Base-by-base conservation (phyloP, 108 stramenopile species). In the Pseudonitzschia pungens region DNA sequence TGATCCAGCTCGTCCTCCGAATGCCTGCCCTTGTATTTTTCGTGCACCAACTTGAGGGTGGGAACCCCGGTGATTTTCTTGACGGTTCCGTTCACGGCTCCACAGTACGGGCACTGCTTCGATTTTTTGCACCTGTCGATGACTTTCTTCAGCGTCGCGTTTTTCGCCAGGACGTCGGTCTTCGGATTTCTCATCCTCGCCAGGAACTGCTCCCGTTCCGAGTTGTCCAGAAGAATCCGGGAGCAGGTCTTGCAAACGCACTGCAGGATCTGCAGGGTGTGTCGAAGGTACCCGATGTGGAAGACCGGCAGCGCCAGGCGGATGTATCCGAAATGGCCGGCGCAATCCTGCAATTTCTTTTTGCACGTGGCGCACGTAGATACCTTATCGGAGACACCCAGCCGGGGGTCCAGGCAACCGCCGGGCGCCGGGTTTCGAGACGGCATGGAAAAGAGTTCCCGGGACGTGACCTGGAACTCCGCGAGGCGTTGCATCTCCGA, bases 171-270 rank as follows among this genome's bases (percentile, higher is more conserved):
- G 21, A 89, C 85, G 68, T 97, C 98, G 16, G 91, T 85, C 56
- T 81, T 73, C 9, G 96, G 84, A 76, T 83, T 84, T 22, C 93
- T 84, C 95, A 98, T 92, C 63, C 82, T 78, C 58, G 86, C 83
- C 33, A 99, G 68, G 55, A 68, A 70, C 27, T 63, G 28, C 9
- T 78, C 76, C 24, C 87, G 82, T 60, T 96, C 96, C 7, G 75
- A 65, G 29, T 94, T 90, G 11, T 74, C 50, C 57, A 99, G 72
- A 20, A 99, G 77, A 7, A 98, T 92, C 10, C 96, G 74, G n/a
- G 92, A 91, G 78, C 99, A 99, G 20, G 87, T 82, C 82, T 99
- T 99, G 83, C 99, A 99, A 41, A 98, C 93, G 81, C 97, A 95
- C 79, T 98, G 97, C 56, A 98, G 79, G 1, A 96, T 57, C 26